phyloP scores from a whole-genome alignment of 75 land plant species.

The Larix kaempferi region DNA sequence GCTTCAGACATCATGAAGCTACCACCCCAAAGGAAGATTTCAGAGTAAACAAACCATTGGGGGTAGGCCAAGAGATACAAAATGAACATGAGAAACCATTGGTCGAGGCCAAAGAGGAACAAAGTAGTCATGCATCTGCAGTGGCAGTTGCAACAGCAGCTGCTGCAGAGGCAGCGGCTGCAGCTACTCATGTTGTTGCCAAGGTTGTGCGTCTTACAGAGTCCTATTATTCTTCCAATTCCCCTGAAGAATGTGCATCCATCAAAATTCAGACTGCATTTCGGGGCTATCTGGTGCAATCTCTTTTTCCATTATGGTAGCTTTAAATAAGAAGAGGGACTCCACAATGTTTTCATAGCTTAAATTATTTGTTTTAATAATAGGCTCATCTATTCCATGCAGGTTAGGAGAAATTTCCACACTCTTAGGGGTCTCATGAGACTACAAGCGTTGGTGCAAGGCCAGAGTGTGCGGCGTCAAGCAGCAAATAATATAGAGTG shows the following conservation, averaged over 20 bases:
- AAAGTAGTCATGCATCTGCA: slow-evolving; percentile 47
- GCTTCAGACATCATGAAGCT: not conserved
- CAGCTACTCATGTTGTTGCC: slow-evolving; percentile 59
- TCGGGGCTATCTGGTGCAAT: slow-evolving; percentile 74
- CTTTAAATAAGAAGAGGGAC: not conserved
- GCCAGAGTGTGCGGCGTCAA: slow-evolving; percentile 2
- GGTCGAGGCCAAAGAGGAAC: slow-evolving; percentile 13
- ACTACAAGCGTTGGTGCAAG: not conserved
- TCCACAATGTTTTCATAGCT: not conserved
- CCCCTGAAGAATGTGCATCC: slow-evolving; percentile 56
- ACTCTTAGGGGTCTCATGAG: slow-evolving; percentile 2
- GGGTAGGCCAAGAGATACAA: not conserved
- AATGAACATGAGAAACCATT: not conserved
- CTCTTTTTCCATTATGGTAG: not conserved
- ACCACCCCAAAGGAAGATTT: not conserved
- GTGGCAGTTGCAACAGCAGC: slow-evolving; percentile 60
- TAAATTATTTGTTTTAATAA: not conserved
- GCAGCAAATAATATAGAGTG: not conserved
- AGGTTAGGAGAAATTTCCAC: slow-evolving; percentile 1
- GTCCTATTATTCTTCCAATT: slow-evolving; percentile 8
- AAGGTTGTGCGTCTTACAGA: slow-evolving; percentile 48
- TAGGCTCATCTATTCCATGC: not conserved
- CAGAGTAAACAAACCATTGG: not conserved
- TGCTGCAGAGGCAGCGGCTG: slow-evolving; percentile 72
- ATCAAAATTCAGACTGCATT: slow-evolving; percentile 76